Base-by-base conservation (phyloP, 2,329 filamentous ascomycete species). In the Penicillium sp. region DNA sequence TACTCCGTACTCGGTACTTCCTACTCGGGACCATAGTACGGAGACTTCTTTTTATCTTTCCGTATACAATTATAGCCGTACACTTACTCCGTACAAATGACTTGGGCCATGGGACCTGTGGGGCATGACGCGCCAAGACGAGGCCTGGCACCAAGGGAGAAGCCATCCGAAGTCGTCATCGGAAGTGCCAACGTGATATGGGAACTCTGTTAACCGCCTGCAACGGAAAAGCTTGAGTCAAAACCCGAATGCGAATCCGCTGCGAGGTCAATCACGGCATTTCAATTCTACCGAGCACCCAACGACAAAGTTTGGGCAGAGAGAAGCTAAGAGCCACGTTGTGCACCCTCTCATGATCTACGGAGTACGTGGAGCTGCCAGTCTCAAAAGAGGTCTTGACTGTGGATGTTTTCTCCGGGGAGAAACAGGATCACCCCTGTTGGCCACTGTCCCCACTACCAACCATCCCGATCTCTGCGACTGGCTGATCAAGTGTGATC, bases 171-270 rank as follows among this genome's bases (percentile, higher is more conserved):
- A 43, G 16, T 32, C 29, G 9, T 44, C 13, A 22, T 49, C 45
- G 39, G 32, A 14, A 27, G 8, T 21, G 21, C 16, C 45, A 24
- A 31, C 27, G 40, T 59, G 57, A 62, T 59, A 54, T 53, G 42
- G 54, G 44, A 9, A 49, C 42, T 14, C 45, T 51, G 52, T 57
- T 59, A 60, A 47, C 53, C 53, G 57, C 58, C 53, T 61, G 56
- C 61, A 27, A 61, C 58, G 53, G 53, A 58, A 58, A 53, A 57
- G 56, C 58, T 58, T 55, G 42, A 53, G 48, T 29, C 3, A 38
- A 43, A 39, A 50, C 13, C 9, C 11, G 29, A 31, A 10, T 21
- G 22, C 14, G 24, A 16, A n/a, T 27, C 24, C 34, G 44, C 49
- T 57, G 48, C 31, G 31, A 40, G 44, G 8, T 42, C 29, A 31